Base-by-base conservation (phyloP, 805 yeast species). In the Candida krabiensis region DNA sequence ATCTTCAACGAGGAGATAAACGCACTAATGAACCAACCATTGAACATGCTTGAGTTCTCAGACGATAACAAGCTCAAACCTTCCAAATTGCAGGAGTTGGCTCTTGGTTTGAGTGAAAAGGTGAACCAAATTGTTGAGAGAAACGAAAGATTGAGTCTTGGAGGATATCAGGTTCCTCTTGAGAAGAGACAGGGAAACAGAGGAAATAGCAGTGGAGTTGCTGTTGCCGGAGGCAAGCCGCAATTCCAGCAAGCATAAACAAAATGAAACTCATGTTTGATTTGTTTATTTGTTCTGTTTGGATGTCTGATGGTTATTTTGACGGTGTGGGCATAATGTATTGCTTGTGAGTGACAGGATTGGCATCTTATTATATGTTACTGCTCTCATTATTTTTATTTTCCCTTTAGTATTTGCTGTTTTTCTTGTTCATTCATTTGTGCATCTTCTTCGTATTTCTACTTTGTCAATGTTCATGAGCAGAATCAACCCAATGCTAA, bases 11-110 rank as follows among this genome's bases (percentile, higher is more conserved):
- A 82, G 50, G 97, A 89, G 55, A 70, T 93, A 44, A 66, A 73
- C 38, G 97, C 95, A 30, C 70, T 78, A 19, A 70, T 90, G 42
- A 88, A 85, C 55, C 86, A 82, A 50, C 71, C 72, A 45, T 73
- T 82, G 23, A 66, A 73, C 52, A 72, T 77, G 39, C 63, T 90
- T 46, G 77, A 77, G 55, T 85, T 90, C 63, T 72, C 80, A 40
- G 79, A 79, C 53, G 90, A 86, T 49, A 86, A 80, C 37, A 44
- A 48, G 37, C 43, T 37, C 35, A 96, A 86, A 60, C 77, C 88
- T 51, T 74, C 93, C 44, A 83, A 80, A 59, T 75, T 91, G 64
- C 96, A 91, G 72, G 88, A 85, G 61, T 75, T 91, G 56, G 95
- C 96, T 15, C 70, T 88, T 46, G 78, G 83, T 31, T 73, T 93